phyloP scores from a whole-genome alignment of 768 basidiomycete genomes.

The Mycena olivaceomarginata region DNA sequence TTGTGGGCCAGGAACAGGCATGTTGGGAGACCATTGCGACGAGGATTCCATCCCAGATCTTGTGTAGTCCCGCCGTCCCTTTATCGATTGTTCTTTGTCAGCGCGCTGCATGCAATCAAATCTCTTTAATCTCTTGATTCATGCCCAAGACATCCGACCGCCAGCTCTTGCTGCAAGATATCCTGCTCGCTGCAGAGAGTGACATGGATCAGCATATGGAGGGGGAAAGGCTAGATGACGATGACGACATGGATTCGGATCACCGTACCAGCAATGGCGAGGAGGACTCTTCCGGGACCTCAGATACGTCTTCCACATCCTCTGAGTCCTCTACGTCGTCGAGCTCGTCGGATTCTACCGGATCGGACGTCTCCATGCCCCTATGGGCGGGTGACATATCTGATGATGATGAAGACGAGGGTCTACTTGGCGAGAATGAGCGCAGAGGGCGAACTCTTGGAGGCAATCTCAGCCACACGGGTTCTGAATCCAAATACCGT shows the following conservation, averaged over 20 bases:
- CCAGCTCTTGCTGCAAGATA: constrained; percentile 9
- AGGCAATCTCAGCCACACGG: constrained; percentile 29
- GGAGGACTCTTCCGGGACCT: neutral
- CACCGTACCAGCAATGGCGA: neutral
- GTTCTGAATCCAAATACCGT: constrained; percentile 42
- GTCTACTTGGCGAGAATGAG: constrained; percentile 12
- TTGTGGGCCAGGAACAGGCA: too few species aligned
- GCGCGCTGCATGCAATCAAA: too few species aligned
- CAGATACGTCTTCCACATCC: constrained; percentile 7
- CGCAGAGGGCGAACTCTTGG: constrained; percentile 29
- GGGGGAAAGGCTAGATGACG: constrained; percentile 3
- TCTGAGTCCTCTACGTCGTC: neutral
- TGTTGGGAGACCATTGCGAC: too few species aligned
- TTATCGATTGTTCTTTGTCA: too few species aligned
- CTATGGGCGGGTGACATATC: neutral
- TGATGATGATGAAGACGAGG: constrained; percentile 25
- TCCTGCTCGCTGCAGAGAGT: neutral
- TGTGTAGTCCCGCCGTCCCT: neutral
- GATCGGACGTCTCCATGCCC: neutral
- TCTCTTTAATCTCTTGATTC: neutral
- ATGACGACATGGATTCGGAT: neutral
- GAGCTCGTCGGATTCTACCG: constrained; percentile 1
- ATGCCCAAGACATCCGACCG: constrained; percentile 20
- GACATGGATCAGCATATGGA: neutral
- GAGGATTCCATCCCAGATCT: neutral